Evolutionary conservation across 768 basidiomycete species (phyloP).

Genomic region (Daedaleopsis nitida): DNA sequence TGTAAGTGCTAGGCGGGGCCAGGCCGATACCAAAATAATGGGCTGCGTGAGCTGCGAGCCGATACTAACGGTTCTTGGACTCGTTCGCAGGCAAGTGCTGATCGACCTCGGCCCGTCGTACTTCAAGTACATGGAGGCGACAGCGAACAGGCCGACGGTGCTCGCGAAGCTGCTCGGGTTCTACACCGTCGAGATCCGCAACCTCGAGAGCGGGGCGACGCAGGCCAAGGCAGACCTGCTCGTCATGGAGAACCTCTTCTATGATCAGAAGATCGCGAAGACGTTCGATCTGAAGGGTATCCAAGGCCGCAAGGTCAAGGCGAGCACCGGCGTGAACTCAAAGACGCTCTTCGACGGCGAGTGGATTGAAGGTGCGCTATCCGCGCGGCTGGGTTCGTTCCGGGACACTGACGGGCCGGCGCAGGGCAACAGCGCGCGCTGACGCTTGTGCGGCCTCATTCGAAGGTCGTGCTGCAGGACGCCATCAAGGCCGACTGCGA

Average conservation of each 20-base stretch:
- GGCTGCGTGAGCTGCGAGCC: too few species aligned
- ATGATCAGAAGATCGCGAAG: slow-evolving; percentile 62
- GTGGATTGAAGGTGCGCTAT: slow-evolving; percentile 71
- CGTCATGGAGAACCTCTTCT: slow-evolving; percentile 88
- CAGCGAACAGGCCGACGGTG: slow-evolving; percentile 64
- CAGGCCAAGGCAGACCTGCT: slow-evolving; percentile 75
- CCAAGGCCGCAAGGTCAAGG: slow-evolving; percentile 71
- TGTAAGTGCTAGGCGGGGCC: slow-evolving; percentile 47
- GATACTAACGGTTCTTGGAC: too few species aligned
- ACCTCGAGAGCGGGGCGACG: slow-evolving; percentile 64
- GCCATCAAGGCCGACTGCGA: slow-evolving; percentile 73
- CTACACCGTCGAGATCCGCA: slow-evolving; percentile 76
- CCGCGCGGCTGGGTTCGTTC: neutral
- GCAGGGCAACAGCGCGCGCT: slow-evolving; percentile 66
- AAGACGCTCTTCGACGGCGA: slow-evolving; percentile 80
- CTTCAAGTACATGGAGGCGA: slow-evolving; percentile 76
- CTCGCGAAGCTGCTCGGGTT: slow-evolving; percentile 82
- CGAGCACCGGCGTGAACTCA: slow-evolving; percentile 38
- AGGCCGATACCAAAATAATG: too few species aligned
- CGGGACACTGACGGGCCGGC: neutral
- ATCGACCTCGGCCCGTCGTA: slow-evolving; percentile 78
- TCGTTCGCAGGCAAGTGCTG: slow-evolving; percentile 62
- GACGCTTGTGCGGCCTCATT: slow-evolving; percentile 70
- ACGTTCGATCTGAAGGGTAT: slow-evolving; percentile 88
- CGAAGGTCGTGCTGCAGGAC: slow-evolving; percentile 69